Evolutionary conservation across 805 yeast genomes (phyloP), one percentile per base, ranked within the genome.

Genomic region (Wickerhamomyces xylosicus): DNA sequence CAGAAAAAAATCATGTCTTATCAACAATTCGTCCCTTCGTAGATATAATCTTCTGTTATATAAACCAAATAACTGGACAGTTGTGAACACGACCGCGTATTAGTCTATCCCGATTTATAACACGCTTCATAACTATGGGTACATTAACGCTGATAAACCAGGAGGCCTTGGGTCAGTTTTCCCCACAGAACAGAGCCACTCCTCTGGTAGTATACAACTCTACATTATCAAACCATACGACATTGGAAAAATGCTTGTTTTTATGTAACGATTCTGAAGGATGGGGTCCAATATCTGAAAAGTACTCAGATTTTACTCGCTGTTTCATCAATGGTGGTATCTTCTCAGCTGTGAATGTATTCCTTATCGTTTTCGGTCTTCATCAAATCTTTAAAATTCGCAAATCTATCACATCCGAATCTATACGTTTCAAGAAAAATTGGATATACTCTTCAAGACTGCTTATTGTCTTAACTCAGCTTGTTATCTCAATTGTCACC

Each of bases 291-390:
- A 48, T 68, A 5, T 64, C 71, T 5, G 33, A 42, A 1, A 50
- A 39, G 16, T 66, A 71, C 52, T 70, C 70, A 31, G 85, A 78
- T 47, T 63, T 78, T 37, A 70, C 83, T 1, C 74, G 74, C 6
- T 77, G 84, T 45, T 72, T 78, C 49, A 62, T 71, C 15, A 75
- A 74, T 47, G 82, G 81, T 20, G 58, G 62, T 0, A 45, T 77
- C 5, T 63, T 70, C 38, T 62, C 71, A 16, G 37, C 56, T 1
- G 45, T 69, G 0, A 71, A 72, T 13, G 27, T 66, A 14, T 54
- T 64, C 19, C 64, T 74, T 64, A 44, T 76, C 2, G 16, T 64
- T 1, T 49, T 63, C 27, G 80, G 79, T 4, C 2, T 34, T 31
- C 56, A 2, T 53, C 56, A 43, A 67, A 66, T 37, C 49, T 69